Evolutionary conservation across 306 rosid genomes (phyloP).

Genomic region (Malus sieversii): DNA sequence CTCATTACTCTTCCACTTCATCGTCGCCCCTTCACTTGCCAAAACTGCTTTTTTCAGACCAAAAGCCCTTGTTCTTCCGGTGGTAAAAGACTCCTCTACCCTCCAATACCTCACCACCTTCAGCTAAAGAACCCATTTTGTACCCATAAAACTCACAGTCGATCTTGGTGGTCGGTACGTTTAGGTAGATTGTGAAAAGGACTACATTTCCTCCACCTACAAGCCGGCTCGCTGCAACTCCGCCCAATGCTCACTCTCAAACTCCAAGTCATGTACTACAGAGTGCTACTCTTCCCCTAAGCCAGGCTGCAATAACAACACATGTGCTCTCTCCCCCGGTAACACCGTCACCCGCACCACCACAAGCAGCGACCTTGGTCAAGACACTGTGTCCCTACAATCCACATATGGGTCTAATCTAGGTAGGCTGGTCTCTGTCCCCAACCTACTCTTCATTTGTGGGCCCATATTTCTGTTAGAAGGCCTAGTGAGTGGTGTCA

Average conservation of each 20-base stretch:
- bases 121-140: slow-evolving; percentile 46
- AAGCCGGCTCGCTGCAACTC: neutral
- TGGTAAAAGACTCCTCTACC: slow-evolving; percentile 37
- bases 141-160: neutral
- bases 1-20: neutral
- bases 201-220: slow-evolving; percentile 28
- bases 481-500: slow-evolving; percentile 40
- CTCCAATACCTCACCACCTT: slow-evolving; percentile 42
- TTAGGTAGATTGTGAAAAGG: slow-evolving; percentile 37
- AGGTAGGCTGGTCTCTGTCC: slow-evolving; percentile 18
- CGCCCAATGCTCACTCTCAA: neutral
- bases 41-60: slow-evolving; percentile 33
- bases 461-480: slow-evolving; percentile 28
- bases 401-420: slow-evolving; percentile 38
- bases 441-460: slow-evolving; percentile 38
- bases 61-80: slow-evolving; percentile 44
- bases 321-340: neutral
- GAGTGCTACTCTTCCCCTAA: neutral
- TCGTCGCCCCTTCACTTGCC: slow-evolving; percentile 16
- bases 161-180: neutral
- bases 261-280: neutral
- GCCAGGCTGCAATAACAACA: neutral
- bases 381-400: slow-evolving; percentile 25
- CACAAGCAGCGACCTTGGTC: slow-evolving; percentile 15
- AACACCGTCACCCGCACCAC: slow-evolving; percentile 22